phyloP scores from a whole-genome alignment of 768 basidiomycete species.

The Xerocomus spinulosus region DNA sequence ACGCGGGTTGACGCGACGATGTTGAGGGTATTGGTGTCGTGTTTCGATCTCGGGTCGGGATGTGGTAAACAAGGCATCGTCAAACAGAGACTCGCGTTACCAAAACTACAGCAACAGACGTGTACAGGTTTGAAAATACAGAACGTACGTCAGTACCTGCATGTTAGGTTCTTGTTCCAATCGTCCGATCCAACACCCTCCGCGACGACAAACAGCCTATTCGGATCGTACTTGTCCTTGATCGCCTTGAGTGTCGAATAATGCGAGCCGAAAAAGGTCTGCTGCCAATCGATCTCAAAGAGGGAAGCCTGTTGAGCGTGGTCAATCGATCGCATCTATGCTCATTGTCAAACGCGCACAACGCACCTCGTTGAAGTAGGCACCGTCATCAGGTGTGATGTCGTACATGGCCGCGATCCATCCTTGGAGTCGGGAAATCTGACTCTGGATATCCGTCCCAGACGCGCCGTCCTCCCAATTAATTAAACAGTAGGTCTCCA shows the following conservation, averaged over 20 bases:
- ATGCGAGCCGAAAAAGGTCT: conserved; percentile 45
- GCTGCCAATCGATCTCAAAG: conserved; percentile 37
- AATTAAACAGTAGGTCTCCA: conserved; percentile 24
- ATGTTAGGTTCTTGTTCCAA: conserved; percentile 11
- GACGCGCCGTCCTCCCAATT: conserved; percentile 21
- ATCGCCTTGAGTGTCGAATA: conserved; percentile 38
- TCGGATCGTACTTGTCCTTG: conserved; percentile 28
- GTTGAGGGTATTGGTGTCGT: no score
- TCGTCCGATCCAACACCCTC: conserved; percentile 26
- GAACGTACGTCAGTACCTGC: conserved; percentile 6
- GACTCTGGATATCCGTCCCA: conserved; percentile 9
- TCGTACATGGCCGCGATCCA: conserved; percentile 29
- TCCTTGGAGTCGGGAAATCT: conserved; percentile 10
- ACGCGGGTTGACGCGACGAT: no score
- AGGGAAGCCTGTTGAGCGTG: conserved; percentile 34
- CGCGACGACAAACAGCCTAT: conserved; percentile 8
- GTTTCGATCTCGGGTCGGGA: no score
- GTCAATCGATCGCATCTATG: no score
- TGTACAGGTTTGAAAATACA: no score
- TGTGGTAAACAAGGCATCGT: no score
- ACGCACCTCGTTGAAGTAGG: conserved; percentile 48
- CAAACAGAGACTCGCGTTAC: no score
- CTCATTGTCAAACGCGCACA: no score
- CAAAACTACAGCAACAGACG: no score
- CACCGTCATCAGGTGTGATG: conserved; percentile 31